These are phyloP conservation scores for Solanum sejunctum DNA, from an alignment of 257 asterid genomes.

Conservation along the genomic window DNA sequence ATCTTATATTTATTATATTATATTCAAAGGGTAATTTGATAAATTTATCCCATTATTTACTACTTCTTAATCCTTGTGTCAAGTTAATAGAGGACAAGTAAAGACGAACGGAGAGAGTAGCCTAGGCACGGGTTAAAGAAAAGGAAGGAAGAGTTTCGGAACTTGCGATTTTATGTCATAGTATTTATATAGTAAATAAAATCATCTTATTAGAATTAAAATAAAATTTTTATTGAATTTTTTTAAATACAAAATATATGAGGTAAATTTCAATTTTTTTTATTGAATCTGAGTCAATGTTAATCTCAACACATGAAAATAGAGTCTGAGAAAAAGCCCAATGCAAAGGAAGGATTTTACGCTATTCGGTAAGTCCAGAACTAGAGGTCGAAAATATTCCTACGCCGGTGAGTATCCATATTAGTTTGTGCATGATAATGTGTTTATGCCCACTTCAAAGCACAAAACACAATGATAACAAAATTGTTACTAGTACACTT, in stretches of 20 bases:
- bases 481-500: not conserved
- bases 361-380: not conserved
- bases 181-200: not conserved
- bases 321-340: not conserved
- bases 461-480: not conserved
- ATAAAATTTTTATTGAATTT: not conserved
- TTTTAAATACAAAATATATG: not conserved
- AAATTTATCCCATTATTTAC: no score
- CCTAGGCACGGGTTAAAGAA: not conserved
- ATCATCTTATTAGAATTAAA: not conserved
- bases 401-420: not conserved
- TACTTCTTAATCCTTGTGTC: no score
- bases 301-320: not conserved
- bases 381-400: not conserved
- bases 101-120: no score
- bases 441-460: not conserved
- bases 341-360: not conserved
- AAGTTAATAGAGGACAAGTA: no score
- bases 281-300: not conserved
- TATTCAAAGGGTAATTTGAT: no score
- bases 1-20: no score
- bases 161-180: not conserved
- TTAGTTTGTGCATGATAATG: accelerated
- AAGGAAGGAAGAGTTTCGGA: not conserved
- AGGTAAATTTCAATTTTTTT: not conserved